Base-by-base conservation (phyloP, 176 grass and related monocot species). In the Poa pratensis region DNA sequence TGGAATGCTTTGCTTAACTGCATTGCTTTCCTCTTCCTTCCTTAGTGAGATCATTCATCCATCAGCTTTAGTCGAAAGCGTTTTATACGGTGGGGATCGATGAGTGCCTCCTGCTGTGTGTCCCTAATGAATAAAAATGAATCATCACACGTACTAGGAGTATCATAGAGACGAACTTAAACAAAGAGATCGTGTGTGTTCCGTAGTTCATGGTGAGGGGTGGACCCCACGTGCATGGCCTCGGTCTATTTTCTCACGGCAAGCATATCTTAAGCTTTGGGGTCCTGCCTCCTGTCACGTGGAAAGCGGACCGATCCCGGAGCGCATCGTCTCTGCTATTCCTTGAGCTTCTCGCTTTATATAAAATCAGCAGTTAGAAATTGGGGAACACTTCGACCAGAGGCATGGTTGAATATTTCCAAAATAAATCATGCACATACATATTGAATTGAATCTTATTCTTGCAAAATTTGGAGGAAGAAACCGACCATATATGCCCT, bases 191-290 rank as follows among this genome's bases (percentile, higher is more conserved):
- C n/a, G 69, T 20, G 12, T 35, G 11, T 20, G 54, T 19, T 20
- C 26, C 58, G 10, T 26, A 24, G 23, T 26, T 61, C 24, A 61
- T 24, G 45, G 23, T 20, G 65, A 23, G 1, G 30, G 30, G 30
- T 40, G 58, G 77, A 34, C 3, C 85, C 85, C 45, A 73, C 77
- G 69, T 80, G 86, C 18, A 17, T 79, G 65, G 51, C 18, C 67
- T 52, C 75, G 80, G 4, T 39, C 83, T 92, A 79, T 65, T 70
- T 48, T 24, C 53, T 69, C 90, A 92, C 87, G 90, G 58, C 88
- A 89, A 87, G 93, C 88, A 92, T 90, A 9, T 61, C 57, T 12
- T 24, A 82, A 74, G 27, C 90, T 92, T 90, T 75, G 30, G 87
- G 90, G 57, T 27, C 16, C 11, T 4, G 79, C 30, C 30, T 30